phyloP scores from a whole-genome alignment of 371 early-diverging fungal species.

The Zancudomyces culisetae region DNA sequence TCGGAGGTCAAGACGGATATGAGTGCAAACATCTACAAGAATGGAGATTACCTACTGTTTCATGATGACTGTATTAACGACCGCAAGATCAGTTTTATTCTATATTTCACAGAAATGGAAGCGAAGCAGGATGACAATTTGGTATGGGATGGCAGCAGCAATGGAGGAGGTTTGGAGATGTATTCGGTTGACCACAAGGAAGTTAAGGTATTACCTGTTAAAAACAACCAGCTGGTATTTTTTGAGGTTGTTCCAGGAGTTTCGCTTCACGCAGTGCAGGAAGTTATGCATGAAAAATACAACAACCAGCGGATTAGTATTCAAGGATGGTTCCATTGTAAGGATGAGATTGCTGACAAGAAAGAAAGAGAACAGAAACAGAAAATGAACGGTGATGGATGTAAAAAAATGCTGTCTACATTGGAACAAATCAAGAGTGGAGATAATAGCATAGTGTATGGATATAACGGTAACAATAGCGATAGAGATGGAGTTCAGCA shows the following conservation, averaged over 20 bases:
- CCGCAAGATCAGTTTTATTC: conserved; percentile 48
- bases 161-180: conserved; percentile 53
- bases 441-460: conserved; percentile 16
- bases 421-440: conserved; percentile 29
- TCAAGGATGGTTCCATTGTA: conserved; percentile 59
- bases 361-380: conserved; percentile 24
- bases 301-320: conserved; percentile 34
- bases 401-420: conserved; percentile 28
- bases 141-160: conserved; percentile 36
- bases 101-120: conserved; percentile 49
- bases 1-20: conserved; percentile 42
- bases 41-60: conserved; percentile 48
- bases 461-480: conserved; percentile 6
- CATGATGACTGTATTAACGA: conserved; percentile 71
- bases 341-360: conserved; percentile 37
- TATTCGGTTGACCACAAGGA: conserved; percentile 42
- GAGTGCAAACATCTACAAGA: conserved; percentile 37
- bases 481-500: not conserved
- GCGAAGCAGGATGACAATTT: conserved; percentile 21
- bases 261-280: conserved; percentile 57
- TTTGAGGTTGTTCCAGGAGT: conserved; percentile 58
- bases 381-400: no score
- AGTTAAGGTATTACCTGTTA: conserved; percentile 33
- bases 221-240: conserved; percentile 55
- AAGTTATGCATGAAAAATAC: conserved; percentile 37